Base-by-base conservation (phyloP, 176 grass and related monocot genomes). In the Stipa capillata region DNA sequence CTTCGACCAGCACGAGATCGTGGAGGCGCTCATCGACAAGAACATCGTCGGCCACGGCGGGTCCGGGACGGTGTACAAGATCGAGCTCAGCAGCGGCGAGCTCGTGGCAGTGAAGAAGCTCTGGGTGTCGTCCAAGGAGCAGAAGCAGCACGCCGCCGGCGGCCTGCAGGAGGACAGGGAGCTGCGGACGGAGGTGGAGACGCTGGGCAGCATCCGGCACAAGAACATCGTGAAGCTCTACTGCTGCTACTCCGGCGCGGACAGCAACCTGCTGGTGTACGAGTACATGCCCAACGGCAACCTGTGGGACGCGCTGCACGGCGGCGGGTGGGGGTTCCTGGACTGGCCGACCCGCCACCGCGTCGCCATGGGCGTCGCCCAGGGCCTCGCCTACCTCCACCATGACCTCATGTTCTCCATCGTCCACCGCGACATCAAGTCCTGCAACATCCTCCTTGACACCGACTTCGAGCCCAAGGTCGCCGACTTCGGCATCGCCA, bases 141-240 rank as follows among this genome's bases (percentile, higher is more conserved):
- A 78, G 50, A 23, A 83, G 47, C 78, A 69, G 20, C 31, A 62
- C 1, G 52, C 13, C 29, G 9, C 1, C 8, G 2, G 13, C 2
- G 18, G 1, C 14, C 0, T 56, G 86, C 80, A 48, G 42, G 67
- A 70, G 42, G 67, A 48, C 70, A 93, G 8, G 90, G 94, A 99
- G 75, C 88, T 99, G 3, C 80, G 85, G 8, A 93, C 92, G 23
- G 92, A 96, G 81, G 92, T 99, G 15, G 97, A 99, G 93, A 99
- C 90, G 73, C 74, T 99, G n/a, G 97, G 90, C n/a, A 93, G 97
- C 88, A 96, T 99, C 54, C 76, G 92, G 44, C 97, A 99, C 82
- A 99, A 99, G 92, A 99, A 99, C 92, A 96, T 99, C 45, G 88
- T 99, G 5, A 99, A 99, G 87, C 90, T 99, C 41, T 95, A 95